Evolutionary conservation across 148 eudicot genomes (phyloP).

Genomic region (Nyssa sinensis): DNA sequence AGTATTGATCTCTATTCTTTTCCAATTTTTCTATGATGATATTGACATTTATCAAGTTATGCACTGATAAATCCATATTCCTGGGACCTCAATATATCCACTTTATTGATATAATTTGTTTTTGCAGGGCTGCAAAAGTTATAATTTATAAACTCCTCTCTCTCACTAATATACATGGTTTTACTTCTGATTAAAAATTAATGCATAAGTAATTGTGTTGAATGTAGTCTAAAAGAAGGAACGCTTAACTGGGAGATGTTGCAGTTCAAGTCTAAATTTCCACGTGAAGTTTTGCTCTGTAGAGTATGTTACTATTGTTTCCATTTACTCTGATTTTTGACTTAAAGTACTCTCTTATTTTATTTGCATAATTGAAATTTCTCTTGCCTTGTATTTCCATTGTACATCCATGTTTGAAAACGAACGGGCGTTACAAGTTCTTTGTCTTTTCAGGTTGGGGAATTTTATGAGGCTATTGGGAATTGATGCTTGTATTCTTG

Average conservation of each 20-base stretch:
- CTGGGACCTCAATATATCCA: too few relatives aligned
- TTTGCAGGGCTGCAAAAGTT: background rate
- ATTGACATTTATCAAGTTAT: background rate
- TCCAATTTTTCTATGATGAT: background rate
- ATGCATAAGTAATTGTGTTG: conserved; percentile 3
- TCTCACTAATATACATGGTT: background rate
- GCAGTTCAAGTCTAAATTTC: conserved; percentile 93
- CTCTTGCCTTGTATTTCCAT: conserved; percentile 1
- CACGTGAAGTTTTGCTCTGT: conserved; percentile 92
- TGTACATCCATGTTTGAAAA: conserved; percentile 1
- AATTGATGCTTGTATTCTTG: conserved; percentile 91
- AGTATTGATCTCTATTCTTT: background rate
- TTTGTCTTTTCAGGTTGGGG: conserved; percentile 65
- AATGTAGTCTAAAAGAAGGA: conserved; percentile 87
- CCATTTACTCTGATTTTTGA: background rate
- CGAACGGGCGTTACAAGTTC: background rate
- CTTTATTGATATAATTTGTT: too few relatives aligned
- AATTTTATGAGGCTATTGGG: conserved; percentile 98
- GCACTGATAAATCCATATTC: background rate
- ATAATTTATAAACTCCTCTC: background rate
- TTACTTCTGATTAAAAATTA: background rate
- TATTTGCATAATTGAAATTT: background rate
- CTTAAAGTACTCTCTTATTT: background rate
- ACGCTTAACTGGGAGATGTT: conserved; percentile 87
- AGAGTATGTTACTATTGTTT: conserved; percentile 56